Evolutionary conservation across 768 basidiomycete genomes (phyloP), one percentile per base, ranked within the genome.

Genomic region (Hypholoma fasciculare): DNA sequence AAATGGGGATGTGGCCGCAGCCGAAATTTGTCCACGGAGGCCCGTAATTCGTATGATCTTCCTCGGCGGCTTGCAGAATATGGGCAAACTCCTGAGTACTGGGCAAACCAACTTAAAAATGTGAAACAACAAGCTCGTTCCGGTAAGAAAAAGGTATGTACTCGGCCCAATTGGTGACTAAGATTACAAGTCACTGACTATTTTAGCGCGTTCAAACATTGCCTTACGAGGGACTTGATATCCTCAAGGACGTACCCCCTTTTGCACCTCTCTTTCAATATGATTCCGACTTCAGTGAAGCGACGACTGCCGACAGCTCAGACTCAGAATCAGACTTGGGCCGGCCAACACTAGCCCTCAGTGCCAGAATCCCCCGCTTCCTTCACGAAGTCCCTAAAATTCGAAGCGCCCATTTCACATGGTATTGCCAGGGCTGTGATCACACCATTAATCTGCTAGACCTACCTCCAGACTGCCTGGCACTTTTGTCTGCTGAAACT

Each of bases 211-310:
- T 19, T 26, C 46, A 49, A 40, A 12, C 43, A 8, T 55, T 63
- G 19, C 63, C 57, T 36, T 36, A 52, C 34, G 37, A 17, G 9
- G 46, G 17, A 27, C 12, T 3, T 13, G 38, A 38, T 42, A 37
- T 47, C 30, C 19, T 39, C 42, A 37, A n/a, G 37, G 27, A 30
- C 8, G 38, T 4, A 34, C 30, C 49, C 47, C 17, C 40, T 39
- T 3, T 30, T 26, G 3, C 36, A 64, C 54, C n/a, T 2, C 20
- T 27, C 48, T 73, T 65, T 54, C 64, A 66, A 11, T 86, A 86
- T 60, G 83, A 82, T 64, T 76, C 82, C 0, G 86, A 88, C 63
- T 87, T 87, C 65, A 82, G 81, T 11, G 78, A 80, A n/a, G 64
- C 68, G 7, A 84, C 84, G 4, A 78, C 80, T 19, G 71, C 70